Evolutionary conservation across 1,139 yeast genomes (phyloP).

Genomic region (Yamadazyma jaroonii): DNA sequence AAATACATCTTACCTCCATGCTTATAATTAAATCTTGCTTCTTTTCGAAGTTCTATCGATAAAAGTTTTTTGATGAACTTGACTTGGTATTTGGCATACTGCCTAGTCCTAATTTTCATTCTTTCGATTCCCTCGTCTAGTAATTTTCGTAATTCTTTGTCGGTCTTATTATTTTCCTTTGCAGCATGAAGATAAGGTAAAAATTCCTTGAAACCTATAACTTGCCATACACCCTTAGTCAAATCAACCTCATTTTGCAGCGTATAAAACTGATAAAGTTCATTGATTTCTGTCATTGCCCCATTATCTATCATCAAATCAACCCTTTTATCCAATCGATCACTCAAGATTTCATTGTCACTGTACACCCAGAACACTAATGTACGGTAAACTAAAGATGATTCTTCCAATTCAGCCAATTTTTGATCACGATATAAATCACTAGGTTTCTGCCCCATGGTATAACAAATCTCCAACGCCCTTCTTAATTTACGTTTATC

Average conservation of each 20-base stretch:
- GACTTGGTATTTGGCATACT: slow-evolving; percentile 86
- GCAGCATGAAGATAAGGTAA: slow-evolving; percentile 60
- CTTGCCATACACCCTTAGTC: slow-evolving; percentile 88
- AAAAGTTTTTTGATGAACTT: slow-evolving; percentile 85
- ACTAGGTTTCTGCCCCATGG: slow-evolving; percentile 68
- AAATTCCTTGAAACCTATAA: slow-evolving; percentile 93
- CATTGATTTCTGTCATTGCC: slow-evolving; percentile 66
- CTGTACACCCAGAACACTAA: slow-evolving; percentile 84
- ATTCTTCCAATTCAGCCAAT: slow-evolving; percentile 38
- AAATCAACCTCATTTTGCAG: slow-evolving; percentile 38
- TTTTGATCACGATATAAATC: slow-evolving; percentile 65
- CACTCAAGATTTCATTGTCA: slow-evolving; percentile 55
- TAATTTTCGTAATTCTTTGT: slow-evolving; percentile 1
- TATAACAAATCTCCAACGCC: slow-evolving; percentile 75
- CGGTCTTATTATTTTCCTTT: slow-evolving; percentile 11
- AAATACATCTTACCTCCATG: slow-evolving; percentile 66
- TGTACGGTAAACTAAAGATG: slow-evolving; percentile 60
- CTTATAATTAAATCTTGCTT: slow-evolving; percentile 43
- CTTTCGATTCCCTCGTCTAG: slow-evolving; percentile 38
- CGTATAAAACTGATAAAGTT: slow-evolving; percentile 47
- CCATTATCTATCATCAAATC: slow-evolving; percentile 75
- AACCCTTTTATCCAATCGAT: slow-evolving; percentile 72
- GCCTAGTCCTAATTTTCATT: slow-evolving; percentile 84
- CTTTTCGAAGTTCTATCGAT: slow-evolving; percentile 57
- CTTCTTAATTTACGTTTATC: slow-evolving; percentile 76